Conservation (phyloP, 1,139 yeast species). For the Zygosaccharomyces sapae region DNA sequence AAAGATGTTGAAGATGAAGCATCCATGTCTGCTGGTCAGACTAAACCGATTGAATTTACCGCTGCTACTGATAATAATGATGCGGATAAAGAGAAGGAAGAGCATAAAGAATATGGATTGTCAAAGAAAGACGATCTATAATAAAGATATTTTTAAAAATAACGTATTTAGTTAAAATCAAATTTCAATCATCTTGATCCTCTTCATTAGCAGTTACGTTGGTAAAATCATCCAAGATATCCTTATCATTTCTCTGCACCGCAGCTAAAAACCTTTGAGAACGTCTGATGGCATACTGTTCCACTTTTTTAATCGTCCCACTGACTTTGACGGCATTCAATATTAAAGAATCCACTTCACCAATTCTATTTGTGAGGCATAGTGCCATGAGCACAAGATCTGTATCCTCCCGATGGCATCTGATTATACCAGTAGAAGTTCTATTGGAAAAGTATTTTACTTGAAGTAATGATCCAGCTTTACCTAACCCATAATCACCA, state of each 20-base stretch:
- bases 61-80: constrained; percentile 35
- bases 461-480: constrained; percentile 54
- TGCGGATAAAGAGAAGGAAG: constrained; percentile 18
- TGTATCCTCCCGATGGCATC: constrained; percentile 66
- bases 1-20: constrained; percentile 35
- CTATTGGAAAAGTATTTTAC: constrained; percentile 76
- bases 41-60: constrained; percentile 53
- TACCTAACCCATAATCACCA: constrained; percentile 78
- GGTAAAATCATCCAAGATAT: constrained; percentile 16
- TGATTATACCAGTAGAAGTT: constrained; percentile 80
- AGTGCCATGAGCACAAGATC: constrained; percentile 66
- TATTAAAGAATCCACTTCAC: constrained; percentile 47
- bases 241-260: constrained; percentile 19
- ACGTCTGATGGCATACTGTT: constrained; percentile 55
- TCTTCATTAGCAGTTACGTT: constrained; percentile 17
- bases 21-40: constrained; percentile 43
- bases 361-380: constrained; percentile 55
- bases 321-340: constrained; percentile 67
- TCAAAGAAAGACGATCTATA: constrained; percentile 9
- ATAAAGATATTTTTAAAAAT: background rate
- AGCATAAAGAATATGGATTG: constrained; percentile 30
- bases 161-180: background rate
- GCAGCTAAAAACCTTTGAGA: constrained; percentile 40
- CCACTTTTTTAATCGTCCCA: constrained; percentile 86
- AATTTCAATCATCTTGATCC: constrained; percentile 4